These are phyloP conservation scores for Pilasporangium apinafurcum DNA, from an alignment of 352 stramenopile genomes.

Conservation along the genomic window DNA sequence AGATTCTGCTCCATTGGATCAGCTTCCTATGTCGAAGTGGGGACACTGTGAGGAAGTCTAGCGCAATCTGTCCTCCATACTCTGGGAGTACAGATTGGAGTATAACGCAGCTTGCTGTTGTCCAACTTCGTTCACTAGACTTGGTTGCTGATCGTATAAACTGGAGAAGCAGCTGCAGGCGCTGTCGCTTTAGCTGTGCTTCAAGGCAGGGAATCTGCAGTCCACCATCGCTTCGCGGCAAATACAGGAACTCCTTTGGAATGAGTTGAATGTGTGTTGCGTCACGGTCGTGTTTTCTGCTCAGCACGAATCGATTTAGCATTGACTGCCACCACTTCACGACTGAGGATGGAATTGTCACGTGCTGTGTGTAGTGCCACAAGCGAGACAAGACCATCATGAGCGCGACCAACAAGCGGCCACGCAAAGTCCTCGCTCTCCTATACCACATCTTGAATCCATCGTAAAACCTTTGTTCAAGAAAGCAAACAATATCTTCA, in stretches of 20 bases:
- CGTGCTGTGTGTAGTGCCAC: conserved; percentile 5
- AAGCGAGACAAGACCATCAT: conserved; percentile 2
- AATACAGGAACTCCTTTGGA: conserved; percentile 4
- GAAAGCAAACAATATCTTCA: not conserved
- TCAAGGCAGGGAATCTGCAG: conserved; percentile 3
- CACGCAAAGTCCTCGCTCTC: conserved; percentile 1
- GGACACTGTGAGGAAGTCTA: conserved; percentile 7
- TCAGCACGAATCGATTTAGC: conserved; percentile 10
- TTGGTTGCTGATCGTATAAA: not conserved
- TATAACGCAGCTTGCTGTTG: too few species aligned
- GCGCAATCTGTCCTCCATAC: not conserved
- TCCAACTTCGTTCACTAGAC: conserved; percentile 2
- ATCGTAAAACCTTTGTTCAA: not conserved
- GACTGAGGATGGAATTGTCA: not conserved
- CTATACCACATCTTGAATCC: not conserved
- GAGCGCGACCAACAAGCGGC: not conserved
- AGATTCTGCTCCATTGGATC: not conserved
- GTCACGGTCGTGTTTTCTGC: conserved; percentile 6
- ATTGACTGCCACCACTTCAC: conserved; percentile 5
- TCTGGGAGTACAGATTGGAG: too few species aligned
- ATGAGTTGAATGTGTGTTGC: conserved; percentile 5
- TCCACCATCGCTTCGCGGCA: conserved; percentile 3
- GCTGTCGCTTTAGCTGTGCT: conserved; percentile 5
- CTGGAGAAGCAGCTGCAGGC: conserved; percentile 4
- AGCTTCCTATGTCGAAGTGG: conserved; percentile 3